These are phyloP conservation scores for Pulveroboletus ravenelii DNA, from an alignment of 768 basidiomycete species.

Conservation along the genomic window DNA sequence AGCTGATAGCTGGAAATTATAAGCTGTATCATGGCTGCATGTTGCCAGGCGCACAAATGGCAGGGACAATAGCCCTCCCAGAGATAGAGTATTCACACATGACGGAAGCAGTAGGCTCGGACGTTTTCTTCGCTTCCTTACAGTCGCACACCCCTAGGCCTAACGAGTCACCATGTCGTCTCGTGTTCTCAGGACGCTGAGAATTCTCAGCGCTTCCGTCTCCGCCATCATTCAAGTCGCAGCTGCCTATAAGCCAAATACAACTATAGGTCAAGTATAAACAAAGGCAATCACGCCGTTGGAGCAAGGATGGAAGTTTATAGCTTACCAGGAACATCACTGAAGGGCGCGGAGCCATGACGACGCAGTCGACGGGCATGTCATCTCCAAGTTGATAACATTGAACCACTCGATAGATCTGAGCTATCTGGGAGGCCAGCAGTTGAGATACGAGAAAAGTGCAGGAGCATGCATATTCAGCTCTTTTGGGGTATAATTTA, in stretches of 20 bases:
- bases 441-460: neutral
- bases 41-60: neutral
- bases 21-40: neutral
- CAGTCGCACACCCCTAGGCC: neutral
- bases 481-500: neutral
- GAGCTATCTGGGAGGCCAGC: neutral
- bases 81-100: neutral
- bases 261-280: neutral
- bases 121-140: slow-evolving; percentile 3
- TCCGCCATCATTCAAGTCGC: neutral
- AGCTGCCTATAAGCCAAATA: too few species aligned
- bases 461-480: neutral
- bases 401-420: slow-evolving; percentile 1
- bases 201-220: slow-evolving; percentile 4
- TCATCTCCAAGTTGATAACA: neutral
- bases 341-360: too few species aligned
- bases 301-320: too few species aligned
- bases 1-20: neutral
- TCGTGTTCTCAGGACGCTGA: neutral
- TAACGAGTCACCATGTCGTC: slow-evolving; percentile 1
- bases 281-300: neutral
- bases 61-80: neutral
- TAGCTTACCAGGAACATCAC: too few species aligned
- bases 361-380: too few species aligned
- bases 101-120: slow-evolving; percentile 1